Evolutionary conservation across 345 rosid genomes (phyloP), one percentile per base, ranked within the genome.

Genomic region (Gossypium longicalyx): DNA sequence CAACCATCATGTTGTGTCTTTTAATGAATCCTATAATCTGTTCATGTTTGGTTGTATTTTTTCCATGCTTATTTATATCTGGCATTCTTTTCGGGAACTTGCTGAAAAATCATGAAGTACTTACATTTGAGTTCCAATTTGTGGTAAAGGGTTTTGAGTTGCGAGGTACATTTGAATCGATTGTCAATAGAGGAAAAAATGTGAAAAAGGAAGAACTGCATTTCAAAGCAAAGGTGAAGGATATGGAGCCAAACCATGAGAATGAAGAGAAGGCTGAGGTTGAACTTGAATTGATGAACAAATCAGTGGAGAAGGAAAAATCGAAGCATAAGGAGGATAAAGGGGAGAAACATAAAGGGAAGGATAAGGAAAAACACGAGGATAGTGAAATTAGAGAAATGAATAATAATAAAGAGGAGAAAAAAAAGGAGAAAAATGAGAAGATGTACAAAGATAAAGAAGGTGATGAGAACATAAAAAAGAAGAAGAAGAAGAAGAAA

Each of bases 151-250:
- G 58, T 58, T 61, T 17, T 4, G 60, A 23, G 49, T 86, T 82
- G 85, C 79, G 74, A 64, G 82, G 67, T 56, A 62, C 71, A n/a
- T 81, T 83, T 68, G 78, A 76, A 74, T 70, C 82, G 41, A 59
- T 69, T 80, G 79, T 70, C 67, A 74, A 69, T 7, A 80, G 58
- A 11, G 78, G 73, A 64, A 79, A 90, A 69, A 82, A 57, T 69
- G 84, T 82, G 20, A 85, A 82, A 60, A 80, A 86, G 85, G 97
- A 89, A 75, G 83, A 88, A 71, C 54, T 86, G 77, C 82, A 88
- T 74, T 60, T 87, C 27, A 85, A 81, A 80, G 67, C 86, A 75
- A 84, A 90, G 87, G 61, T 85, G 19, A 74, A 86, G 48, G 90
- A 85, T 69, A 17, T 53, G 67, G 81, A 79, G 54, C 12, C 82